Evolutionary conservation across 2,329 filamentous ascomycete species (phyloP).

Genomic region (Hawksworthiomyces lignivorus): DNA sequence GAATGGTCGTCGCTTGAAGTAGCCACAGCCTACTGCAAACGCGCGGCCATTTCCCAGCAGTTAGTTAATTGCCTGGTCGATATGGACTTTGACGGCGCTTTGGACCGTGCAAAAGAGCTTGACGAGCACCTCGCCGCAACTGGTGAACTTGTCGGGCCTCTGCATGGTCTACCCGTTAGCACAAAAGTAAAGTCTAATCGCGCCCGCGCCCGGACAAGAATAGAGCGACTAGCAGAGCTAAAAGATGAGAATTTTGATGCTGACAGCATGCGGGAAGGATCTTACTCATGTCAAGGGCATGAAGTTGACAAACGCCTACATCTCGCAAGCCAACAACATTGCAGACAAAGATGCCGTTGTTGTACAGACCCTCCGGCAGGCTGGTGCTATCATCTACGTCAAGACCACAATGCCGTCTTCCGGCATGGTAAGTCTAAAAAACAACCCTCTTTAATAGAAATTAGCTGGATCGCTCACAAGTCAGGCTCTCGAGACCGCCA

Average conservation of each 20-base stretch:
- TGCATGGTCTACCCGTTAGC: conserved; percentile 38
- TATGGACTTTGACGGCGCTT: conserved; percentile 26
- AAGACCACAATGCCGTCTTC: neutral
- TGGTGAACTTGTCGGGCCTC: conserved; percentile 24
- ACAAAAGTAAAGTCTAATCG: too few relatives aligned
- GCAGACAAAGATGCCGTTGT: neutral
- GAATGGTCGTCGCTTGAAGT: conserved; percentile 20
- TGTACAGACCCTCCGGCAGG: neutral
- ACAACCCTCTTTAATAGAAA: too few relatives aligned
- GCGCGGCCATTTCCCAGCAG: conserved; percentile 40
- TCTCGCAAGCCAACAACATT: too few relatives aligned
- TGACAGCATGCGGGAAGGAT: neutral
- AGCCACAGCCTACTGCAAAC: conserved; percentile 33
- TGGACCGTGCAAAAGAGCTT: conserved; percentile 23
- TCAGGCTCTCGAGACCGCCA: too few relatives aligned
- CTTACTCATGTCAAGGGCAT: too few relatives aligned
- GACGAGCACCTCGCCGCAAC: conserved; percentile 23
- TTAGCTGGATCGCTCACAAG: too few relatives aligned
- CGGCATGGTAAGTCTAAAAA: too few relatives aligned
- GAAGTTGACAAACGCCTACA: too few relatives aligned
- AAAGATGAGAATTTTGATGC: neutral
- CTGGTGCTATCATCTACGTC: neutral
- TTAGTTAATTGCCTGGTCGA: conserved; percentile 34
- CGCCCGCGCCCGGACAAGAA: conserved; percentile 20
- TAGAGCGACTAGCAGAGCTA: too few relatives aligned